phyloP scores from a whole-genome alignment of 148 eudicot species.

The Polygonum maritimum region DNA sequence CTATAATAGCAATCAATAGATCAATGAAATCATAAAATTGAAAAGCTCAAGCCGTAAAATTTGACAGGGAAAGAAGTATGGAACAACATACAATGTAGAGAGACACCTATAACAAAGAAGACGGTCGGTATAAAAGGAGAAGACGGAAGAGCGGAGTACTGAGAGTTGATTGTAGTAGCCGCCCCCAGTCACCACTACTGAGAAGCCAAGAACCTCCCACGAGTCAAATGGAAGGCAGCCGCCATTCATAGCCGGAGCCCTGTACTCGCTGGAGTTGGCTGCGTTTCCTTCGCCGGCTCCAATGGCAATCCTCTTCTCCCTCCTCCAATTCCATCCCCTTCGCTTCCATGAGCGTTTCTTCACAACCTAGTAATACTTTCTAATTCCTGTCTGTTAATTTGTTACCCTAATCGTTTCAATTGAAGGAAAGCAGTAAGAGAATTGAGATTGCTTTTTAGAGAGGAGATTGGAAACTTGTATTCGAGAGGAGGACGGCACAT shows the following conservation, averaged over 20 bases:
- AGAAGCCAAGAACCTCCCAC: background rate
- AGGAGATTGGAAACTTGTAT: no score
- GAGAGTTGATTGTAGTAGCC: background rate
- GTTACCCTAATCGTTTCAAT: background rate
- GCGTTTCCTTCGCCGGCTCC: conserved; percentile 43
- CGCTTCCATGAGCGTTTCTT: conserved; percentile 10
- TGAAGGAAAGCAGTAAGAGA: no score
- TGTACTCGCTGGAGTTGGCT: conserved; percentile 41
- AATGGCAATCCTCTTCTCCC: conserved; percentile 29
- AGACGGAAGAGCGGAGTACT: background rate
- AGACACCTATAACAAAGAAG: no score
- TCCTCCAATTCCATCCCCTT: conserved; percentile 2
- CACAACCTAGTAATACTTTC: background rate
- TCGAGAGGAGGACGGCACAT: no score
- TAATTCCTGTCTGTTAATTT: background rate
- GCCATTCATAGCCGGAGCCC: conserved; percentile 34
- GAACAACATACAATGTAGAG: no score
- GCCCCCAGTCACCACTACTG: background rate
- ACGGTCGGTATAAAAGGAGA: no score
- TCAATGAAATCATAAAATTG: no score
- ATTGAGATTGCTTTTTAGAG: no score
- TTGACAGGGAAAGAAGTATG: no score
- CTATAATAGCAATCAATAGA: no score
- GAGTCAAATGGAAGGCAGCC: conserved; percentile 32
- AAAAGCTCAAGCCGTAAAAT: no score